Evolutionary conservation across 176 grass and related monocot genomes (phyloP), one percentile per base, ranked within the genome.

Genomic region (Oryza punctata): DNA sequence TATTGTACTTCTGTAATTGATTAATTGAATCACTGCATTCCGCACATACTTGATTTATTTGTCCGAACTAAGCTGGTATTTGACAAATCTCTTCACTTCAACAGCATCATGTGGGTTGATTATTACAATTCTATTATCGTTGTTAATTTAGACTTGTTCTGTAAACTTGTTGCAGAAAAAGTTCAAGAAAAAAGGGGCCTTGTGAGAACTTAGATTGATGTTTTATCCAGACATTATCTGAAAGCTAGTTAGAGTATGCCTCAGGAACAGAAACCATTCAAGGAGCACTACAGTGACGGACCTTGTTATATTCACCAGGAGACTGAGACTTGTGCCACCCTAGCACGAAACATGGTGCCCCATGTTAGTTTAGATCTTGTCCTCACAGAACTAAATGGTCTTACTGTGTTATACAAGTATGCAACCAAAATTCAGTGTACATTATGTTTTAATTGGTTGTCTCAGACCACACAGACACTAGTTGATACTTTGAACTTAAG

Each of bases 381-480:
- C 13, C 13, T 47, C 24, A 16, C 6, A 27, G 4, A 73, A 5
- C 5, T 27, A 23, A 73, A 47, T 47, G 23, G 45, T 47, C 5
- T 6, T 1, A 10, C 0, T 7, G 50, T n/a, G 8, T 30, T 85
- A 54, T 27, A 19, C 13, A 38, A 37, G 29, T 59, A 63, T 44
- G n/a, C 59, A 10, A 43, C 23, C 19, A 0, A 25, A 13, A 64
- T 3, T 38, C 32, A n/a, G 4, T 78, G 7, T 25, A 30, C 21
- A 63, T 54, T 59, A 46, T 29, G 18, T 77, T 73, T 77, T 0
- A n/a, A 70, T 85, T 83, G 35, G 6, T 70, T 78, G 3, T 24
- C 47, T 70, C 45, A 28, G 50, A 46, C 12, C 30, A 21, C 46
- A 70, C 19, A 24, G 6, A 8, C 35, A 74, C 63, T 24, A 23